A percentile compares a stretch with the other conserved stretches of the same genome.
These are phyloP conservation scores for Lepiota venenata DNA, from an alignment of 768 basidiomycete genomes.

Conservation along the genomic window DNA sequence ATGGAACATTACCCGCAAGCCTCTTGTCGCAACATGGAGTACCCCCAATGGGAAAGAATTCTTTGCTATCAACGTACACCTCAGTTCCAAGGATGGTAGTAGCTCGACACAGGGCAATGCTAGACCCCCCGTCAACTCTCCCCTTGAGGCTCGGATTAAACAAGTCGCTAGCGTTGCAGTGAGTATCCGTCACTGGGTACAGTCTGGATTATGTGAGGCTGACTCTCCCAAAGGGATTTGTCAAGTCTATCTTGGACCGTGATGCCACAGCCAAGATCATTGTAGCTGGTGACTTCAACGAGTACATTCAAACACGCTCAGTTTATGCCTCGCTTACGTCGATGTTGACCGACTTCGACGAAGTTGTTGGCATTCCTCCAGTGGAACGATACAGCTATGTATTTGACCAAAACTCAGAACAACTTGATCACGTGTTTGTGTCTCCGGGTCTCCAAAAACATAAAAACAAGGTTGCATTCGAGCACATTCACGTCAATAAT, in stretches of 20 bases:
- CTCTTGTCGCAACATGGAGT: slow-evolving; percentile 55
- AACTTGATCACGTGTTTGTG: slow-evolving; percentile 58
- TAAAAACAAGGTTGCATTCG: slow-evolving; percentile 40
- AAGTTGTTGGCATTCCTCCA: slow-evolving; percentile 39
- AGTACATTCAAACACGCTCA: slow-evolving; percentile 50
- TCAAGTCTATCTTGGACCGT: slow-evolving; percentile 36
- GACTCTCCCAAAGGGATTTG: slow-evolving; percentile 39
- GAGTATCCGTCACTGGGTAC: slow-evolving; percentile 18
- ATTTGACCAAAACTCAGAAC: slow-evolving; percentile 55
- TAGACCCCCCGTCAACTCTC: slow-evolving; percentile 55
- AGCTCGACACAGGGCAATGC: slow-evolving; percentile 53
- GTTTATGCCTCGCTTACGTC: slow-evolving; percentile 42
- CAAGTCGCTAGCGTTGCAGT: slow-evolving; percentile 54
- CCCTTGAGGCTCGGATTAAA: slow-evolving; percentile 40
- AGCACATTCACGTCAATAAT: slow-evolving; percentile 62
- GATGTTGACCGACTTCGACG: slow-evolving; percentile 48
- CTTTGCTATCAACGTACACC: slow-evolving; percentile 60
- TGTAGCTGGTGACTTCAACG: slow-evolving; percentile 62
- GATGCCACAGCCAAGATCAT: slow-evolving; percentile 46
- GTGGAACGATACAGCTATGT: slow-evolving; percentile 61
- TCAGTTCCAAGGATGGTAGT: slow-evolving; percentile 55
- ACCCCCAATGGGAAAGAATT: slow-evolving; percentile 40
- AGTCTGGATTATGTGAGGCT: background rate
- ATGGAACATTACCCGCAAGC: slow-evolving; percentile 57
- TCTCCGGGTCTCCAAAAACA: slow-evolving; percentile 39